These are phyloP conservation scores for Lichtheimia ornata DNA, from an alignment of 371 early-diverging fungal genomes.

Conservation along the genomic window DNA sequence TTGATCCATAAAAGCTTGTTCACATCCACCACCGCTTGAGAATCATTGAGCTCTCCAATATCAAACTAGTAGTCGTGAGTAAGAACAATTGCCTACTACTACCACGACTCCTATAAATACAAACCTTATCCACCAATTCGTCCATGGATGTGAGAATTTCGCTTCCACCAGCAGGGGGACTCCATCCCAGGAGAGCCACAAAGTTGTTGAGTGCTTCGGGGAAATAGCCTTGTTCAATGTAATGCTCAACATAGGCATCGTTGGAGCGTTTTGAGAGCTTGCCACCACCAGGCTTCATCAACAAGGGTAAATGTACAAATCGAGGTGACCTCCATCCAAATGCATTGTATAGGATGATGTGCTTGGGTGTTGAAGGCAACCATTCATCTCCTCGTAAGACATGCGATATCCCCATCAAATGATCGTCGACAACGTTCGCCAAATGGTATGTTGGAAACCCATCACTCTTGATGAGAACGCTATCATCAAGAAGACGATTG, in stretches of 20 bases:
- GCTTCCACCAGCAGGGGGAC: constrained; percentile 60
- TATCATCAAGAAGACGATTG: constrained; percentile 82
- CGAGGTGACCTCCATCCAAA: constrained; percentile 80
- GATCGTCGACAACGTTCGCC: constrained; percentile 95
- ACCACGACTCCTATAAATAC: constrained; percentile 1
- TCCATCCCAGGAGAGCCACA: constrained; percentile 88
- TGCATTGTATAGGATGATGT: constrained; percentile 80
- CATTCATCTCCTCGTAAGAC: constrained; percentile 96
- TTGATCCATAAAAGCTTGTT: constrained; percentile 87
- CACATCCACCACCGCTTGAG: constrained; percentile 75
- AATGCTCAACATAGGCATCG: constrained; percentile 77
- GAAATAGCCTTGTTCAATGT: constrained; percentile 78
- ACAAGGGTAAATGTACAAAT: constrained; percentile 89
- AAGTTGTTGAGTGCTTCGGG: constrained; percentile 90
- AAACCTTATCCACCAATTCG: constrained; percentile 68
- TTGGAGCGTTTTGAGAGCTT: constrained; percentile 88
- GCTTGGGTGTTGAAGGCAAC: constrained; percentile 92
- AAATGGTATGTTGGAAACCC: constrained; percentile 95
- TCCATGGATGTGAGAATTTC: constrained; percentile 57
- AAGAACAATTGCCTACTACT: background rate
- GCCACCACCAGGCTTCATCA: constrained; percentile 80
- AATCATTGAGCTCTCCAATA: constrained; percentile 68
- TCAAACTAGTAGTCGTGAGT: constrained; percentile 60
- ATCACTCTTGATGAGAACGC: constrained; percentile 89
- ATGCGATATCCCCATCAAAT: constrained; percentile 88